Base-by-base conservation (phyloP, 352 stramenopile genomes). In the Phytophthora boehmeriae region DNA sequence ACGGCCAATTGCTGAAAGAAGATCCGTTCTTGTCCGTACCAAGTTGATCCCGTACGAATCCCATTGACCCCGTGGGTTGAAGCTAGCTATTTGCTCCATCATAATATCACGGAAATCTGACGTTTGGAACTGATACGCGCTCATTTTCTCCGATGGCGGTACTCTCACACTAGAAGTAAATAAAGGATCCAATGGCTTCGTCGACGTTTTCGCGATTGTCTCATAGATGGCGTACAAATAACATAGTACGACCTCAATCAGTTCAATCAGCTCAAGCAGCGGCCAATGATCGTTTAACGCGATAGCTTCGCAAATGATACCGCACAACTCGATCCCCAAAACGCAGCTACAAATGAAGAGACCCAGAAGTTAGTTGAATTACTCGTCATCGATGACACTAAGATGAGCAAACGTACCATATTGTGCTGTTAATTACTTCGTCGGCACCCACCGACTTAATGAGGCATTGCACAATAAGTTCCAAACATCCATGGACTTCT, bases 271-370 rank as follows among this genome's bases (percentile, higher is more conserved):
- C 47, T 77, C 64, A 8, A 58, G 44, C 44, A 69, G 47, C 13
- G 69, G 65, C 32, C 50, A 39, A 19, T 58, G 49, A 8, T 77
- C 55, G 36, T 64, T 69, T 9, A 71, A 68, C 17, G 46, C 38
- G 36, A 71, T 56, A 2, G 73, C 34, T 63, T 92, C 80, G 54
- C 77, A 74, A 8, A 88, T 22, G 32, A 92, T 80, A 25, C 80
- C 81, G 28, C 78, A 80, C 6, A 86, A 68, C 38, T 94, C 86
- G 25, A 87, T 83, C 48, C 86, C 46, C 35, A 92, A 46, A 20
- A 94, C 82, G 34, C 78, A 92, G 22, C 84, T 93, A 36, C 23
- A 71, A 32, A 53, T 34, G 58, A 56, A 32, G 28, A 43, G 1
- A 61, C 13, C 9, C 58, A 34, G 25, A 25, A 36, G 39, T 63